These are phyloP conservation scores for Naganishia onofrii DNA, from an alignment of 768 basidiomycete species.

Conservation along the genomic window DNA sequence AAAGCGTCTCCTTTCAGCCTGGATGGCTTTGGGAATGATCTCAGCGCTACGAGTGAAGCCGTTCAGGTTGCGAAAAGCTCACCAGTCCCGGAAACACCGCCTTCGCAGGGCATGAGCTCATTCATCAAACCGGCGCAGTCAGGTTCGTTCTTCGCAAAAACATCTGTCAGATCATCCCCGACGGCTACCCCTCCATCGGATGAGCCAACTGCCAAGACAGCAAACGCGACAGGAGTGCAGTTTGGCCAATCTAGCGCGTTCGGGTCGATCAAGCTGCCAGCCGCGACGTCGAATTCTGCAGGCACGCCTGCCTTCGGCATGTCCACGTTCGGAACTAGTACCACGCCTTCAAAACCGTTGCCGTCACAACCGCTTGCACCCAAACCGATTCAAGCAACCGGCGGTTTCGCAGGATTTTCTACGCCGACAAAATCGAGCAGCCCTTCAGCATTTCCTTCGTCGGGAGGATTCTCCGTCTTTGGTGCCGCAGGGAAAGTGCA, in stretches of 20 bases:
- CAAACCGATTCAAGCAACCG: conserved; percentile 3
- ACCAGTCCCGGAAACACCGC: background rate
- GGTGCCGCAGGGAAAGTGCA: background rate
- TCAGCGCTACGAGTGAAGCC: conserved; percentile 25
- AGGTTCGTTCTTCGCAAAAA: conserved; percentile 33
- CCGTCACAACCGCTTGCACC: background rate
- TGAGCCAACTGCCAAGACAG: conserved; percentile 39
- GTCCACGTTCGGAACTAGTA: conserved; percentile 9
- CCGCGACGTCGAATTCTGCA: conserved; percentile 31
- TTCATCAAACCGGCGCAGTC: conserved; percentile 34
- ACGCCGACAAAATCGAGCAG: background rate
- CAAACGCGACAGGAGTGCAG: conserved; percentile 24
- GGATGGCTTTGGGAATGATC: conserved; percentile 41
- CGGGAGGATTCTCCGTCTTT: conserved; percentile 22
- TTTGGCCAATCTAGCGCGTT: conserved; percentile 54
- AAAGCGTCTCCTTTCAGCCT: conserved; percentile 47
- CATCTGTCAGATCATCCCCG: conserved; percentile 42
- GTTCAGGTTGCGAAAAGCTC: background rate
- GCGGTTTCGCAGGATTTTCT: conserved; percentile 20
- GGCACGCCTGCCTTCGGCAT: conserved; percentile 16
- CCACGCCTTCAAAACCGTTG: background rate
- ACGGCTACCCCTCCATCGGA: conserved; percentile 41
- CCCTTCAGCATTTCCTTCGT: background rate
- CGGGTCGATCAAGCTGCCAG: conserved; percentile 49
- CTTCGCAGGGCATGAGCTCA: background rate